Evolutionary conservation across 306 rosid genomes (phyloP), one percentile per base, ranked within the genome.

Genomic region (Cajanus cajan): DNA sequence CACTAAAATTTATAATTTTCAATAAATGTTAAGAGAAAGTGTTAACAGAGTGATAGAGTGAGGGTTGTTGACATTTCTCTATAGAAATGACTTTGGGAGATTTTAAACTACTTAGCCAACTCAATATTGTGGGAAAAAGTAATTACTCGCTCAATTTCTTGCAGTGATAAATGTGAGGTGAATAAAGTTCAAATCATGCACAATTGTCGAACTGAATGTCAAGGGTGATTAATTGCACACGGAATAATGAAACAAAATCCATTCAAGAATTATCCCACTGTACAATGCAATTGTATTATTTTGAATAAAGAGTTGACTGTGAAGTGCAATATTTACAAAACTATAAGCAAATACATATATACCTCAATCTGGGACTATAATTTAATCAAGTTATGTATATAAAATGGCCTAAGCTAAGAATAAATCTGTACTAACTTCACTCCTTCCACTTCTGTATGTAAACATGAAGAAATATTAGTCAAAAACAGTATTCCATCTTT

Each of bases 251-350:
- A 76, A 11, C 63, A 37, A 36, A 18, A 10, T 37, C 16, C 36
- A 37, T 19, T 73, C 9, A 37, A 39, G n/a, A n/a, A n/a, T n/a
- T n/a, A n/a, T 72, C 13, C 51, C 37, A 41, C 44, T 16, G 41
- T 21, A 34, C 22, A 15, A 21, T 4, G 2, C 28, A 54, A 48
- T 12, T 8, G 47, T 62, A 48, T 47, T 0, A 37, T 7, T n/a
- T n/a, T n/a, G n/a, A n/a, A n/a, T n/a, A n/a, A 65, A 45, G 68
- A 74, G 34, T 69, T 48, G 75, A 48, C 44, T 24, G 78, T 66
- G 31, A 39, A 66, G 73, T 75, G 45, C 82, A 79, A 58, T 81
- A 66, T 85, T 74, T 77, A 73, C 81, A 80, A 71, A 10, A 79
- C 5, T 43, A 66, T 75, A 3, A 40, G 47, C n/a, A 76, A 8